Percentiles rank a stretch among this genome's conserved stretches.
Conservation (phyloP, 768 basidiomycete species). For the Suillus plorans region DNA sequence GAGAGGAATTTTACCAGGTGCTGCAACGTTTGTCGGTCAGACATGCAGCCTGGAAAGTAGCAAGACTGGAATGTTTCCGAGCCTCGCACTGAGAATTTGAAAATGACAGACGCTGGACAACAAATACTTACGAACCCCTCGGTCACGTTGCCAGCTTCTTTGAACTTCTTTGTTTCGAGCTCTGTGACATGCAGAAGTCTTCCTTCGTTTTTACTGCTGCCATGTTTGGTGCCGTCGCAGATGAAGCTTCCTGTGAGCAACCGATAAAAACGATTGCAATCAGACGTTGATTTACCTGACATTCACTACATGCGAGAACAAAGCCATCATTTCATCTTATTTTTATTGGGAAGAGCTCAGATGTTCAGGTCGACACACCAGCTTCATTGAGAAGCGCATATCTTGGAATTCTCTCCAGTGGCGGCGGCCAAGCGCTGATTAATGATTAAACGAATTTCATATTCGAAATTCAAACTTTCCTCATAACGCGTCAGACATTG, state of each 20-base stretch:
- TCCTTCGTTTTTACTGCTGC: background rate
- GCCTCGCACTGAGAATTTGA: background rate
- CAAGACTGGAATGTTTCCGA: background rate
- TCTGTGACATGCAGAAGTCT: background rate
- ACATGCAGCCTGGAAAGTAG: background rate
- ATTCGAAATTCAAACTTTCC: no score
- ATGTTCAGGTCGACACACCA: slow-evolving; percentile 39
- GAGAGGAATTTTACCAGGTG: no score
- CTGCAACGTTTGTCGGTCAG: background rate
- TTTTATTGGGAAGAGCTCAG: slow-evolving; percentile 41
- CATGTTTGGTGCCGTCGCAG: background rate
- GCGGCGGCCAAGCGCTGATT: no score
- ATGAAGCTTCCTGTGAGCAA: background rate
- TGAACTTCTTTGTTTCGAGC: background rate
- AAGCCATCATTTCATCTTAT: slow-evolving; percentile 8
- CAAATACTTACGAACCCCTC: background rate
- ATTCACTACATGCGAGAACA: slow-evolving; percentile 3
- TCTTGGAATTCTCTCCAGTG: no score
- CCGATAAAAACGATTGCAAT: no score
- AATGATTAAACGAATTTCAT: no score
- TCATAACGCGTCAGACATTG: slow-evolving; percentile 11
- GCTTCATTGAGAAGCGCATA: slow-evolving; percentile 10
- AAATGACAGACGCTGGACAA: background rate
- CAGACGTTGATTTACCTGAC: background rate
- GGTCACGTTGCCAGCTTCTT: background rate